Percentiles rank a stretch among this genome's conserved stretches.
These are phyloP conservation scores for Pseudogymnoascus sp. DNA, from an alignment of 2,329 filamentous ascomycete genomes.

Conservation along the genomic window DNA sequence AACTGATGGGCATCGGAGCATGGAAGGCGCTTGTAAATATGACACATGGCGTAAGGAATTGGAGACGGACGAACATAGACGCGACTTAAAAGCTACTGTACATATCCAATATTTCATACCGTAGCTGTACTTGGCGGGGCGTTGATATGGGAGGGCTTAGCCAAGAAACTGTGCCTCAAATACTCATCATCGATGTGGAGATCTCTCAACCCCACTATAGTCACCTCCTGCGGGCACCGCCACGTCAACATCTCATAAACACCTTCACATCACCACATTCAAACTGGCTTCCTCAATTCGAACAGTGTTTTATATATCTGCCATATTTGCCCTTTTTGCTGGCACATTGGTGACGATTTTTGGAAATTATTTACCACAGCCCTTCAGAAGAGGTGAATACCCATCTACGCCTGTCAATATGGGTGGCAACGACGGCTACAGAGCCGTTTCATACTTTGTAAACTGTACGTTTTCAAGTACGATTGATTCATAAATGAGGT, in stretches of 20 bases:
- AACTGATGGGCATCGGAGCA: background rate
- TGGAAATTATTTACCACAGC: background rate
- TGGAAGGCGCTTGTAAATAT: background rate
- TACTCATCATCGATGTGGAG: slow-evolving; percentile 8
- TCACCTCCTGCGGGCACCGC: background rate
- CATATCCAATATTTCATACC: background rate
- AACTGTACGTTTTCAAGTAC: slow-evolving; percentile 46
- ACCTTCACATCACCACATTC: slow-evolving; percentile 12
- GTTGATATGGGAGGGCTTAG: background rate
- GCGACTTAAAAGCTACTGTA: background rate
- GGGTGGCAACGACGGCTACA: slow-evolving; percentile 41
- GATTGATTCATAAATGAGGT: background rate
- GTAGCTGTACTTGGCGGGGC: background rate
- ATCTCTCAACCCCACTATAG: slow-evolving; percentile 9
- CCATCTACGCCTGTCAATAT: slow-evolving; percentile 18
- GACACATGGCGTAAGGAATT: background rate
- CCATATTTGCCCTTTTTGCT: slow-evolving; percentile 17
- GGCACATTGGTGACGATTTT: slow-evolving; percentile 17
- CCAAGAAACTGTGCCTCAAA: slow-evolving; percentile 3
- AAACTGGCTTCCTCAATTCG: slow-evolving; percentile 20
- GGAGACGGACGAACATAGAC: background rate
- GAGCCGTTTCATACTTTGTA: slow-evolving; percentile 65
- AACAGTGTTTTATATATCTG: slow-evolving; percentile 16
- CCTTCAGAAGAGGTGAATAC: background rate
- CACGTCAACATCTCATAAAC: slow-evolving; percentile 9